A percentile compares a stretch with the other conserved stretches of the same genome.
These are phyloP conservation scores for Apiospora pterosperma DNA, from an alignment of 2,329 filamentous ascomycete species.

Conservation along the genomic window DNA sequence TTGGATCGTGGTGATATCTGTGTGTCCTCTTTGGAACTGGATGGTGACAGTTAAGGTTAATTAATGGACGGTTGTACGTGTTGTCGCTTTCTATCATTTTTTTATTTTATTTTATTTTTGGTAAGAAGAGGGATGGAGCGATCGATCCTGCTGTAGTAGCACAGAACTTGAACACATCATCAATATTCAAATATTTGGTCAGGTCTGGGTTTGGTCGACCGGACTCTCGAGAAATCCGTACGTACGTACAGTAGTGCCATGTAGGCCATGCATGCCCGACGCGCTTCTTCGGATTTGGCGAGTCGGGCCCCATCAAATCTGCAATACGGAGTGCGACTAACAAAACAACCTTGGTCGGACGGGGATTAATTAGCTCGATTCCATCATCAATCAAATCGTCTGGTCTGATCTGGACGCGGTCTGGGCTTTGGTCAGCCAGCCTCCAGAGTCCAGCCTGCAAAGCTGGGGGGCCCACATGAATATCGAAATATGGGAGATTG, in stretches of 20 bases:
- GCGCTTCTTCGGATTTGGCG: neutral
- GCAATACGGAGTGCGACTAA: neutral
- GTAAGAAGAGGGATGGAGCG: neutral
- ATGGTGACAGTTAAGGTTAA: too few species aligned
- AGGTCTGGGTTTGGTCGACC: too few species aligned
- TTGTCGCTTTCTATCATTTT: neutral
- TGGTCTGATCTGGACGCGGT: neutral
- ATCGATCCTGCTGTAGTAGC: neutral
- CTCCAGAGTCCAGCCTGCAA: neutral
- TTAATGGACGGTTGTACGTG: neutral
- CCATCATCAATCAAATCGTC: neutral
- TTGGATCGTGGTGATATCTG: neutral
- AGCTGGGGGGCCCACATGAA: too few species aligned
- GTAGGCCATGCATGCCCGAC: neutral
- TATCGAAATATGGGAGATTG: too few species aligned
- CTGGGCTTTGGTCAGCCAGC: neutral
- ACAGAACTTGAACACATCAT: neutral
- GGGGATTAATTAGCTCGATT: neutral
- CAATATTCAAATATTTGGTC: neutral
- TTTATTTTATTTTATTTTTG: too few species aligned
- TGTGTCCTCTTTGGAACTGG: neutral
- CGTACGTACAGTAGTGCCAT: neutral
- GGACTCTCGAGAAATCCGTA: neutral
- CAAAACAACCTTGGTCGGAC: too few species aligned
- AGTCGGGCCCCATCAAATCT: neutral